Conservation (phyloP, 129 eudicot genomes). For the sunflower (Helianthus annuus) region DNA sequence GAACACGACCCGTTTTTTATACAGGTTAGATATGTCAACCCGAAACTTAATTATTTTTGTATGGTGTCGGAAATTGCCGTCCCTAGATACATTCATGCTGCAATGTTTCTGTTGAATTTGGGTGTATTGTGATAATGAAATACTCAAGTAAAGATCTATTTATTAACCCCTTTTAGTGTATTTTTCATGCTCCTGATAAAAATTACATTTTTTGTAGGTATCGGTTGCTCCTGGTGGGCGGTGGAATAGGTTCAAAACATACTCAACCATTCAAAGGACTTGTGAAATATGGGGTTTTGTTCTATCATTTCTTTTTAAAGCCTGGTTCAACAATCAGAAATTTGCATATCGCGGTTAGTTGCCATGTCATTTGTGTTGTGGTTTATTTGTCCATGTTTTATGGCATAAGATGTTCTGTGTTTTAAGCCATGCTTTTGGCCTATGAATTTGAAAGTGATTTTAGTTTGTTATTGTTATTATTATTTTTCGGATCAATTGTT, state of each 20-base stretch:
- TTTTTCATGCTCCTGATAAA: background rate
- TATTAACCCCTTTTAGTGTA: background rate
- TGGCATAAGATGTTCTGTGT: background rate
- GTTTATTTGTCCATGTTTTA: background rate
- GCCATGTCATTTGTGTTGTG: slow-evolving; percentile 16
- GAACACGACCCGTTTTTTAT: too few relatives aligned
- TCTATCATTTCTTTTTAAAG: slow-evolving; percentile 66
- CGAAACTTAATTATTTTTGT: too few relatives aligned
- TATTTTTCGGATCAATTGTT: slow-evolving; percentile 18
- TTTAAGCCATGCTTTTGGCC: background rate
- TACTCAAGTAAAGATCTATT: background rate
- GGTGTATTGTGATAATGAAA: background rate
- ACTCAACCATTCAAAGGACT: slow-evolving; percentile 97
- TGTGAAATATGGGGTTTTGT: slow-evolving; percentile 98
- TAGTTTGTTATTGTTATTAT: background rate
- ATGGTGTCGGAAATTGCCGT: too few relatives aligned
- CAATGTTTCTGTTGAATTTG: background rate
- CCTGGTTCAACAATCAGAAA: slow-evolving; percentile 90
- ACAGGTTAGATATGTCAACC: too few relatives aligned
- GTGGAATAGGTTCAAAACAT: slow-evolving; percentile 97
- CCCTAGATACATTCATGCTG: background rate
- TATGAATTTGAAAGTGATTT: background rate
- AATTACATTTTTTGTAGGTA: background rate
- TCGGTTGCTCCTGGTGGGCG: slow-evolving; percentile 64
- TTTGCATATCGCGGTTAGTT: slow-evolving; percentile 80